Evolutionary conservation across 2,329 filamentous ascomycete genomes (phyloP).

Genomic region (Botrytis medusae): DNA sequence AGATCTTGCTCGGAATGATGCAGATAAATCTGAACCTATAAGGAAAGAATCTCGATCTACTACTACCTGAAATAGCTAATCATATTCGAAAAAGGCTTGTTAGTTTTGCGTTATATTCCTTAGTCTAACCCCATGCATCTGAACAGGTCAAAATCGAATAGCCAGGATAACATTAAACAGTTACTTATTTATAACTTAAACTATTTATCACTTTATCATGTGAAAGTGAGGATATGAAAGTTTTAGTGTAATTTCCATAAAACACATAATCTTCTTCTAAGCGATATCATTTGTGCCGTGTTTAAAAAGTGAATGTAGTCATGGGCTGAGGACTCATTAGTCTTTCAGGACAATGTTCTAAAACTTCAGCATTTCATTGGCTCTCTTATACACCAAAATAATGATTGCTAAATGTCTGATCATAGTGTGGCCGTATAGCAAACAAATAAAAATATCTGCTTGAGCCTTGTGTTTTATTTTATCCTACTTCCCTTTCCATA

Average conservation of each 20-base stretch:
- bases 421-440: neutral
- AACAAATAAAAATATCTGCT: neutral
- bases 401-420: neutral
- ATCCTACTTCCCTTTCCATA: neutral
- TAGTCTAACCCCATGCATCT: neutral
- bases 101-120: no score
- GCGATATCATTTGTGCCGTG: neutral
- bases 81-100: no score
- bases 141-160: neutral
- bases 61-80: neutral
- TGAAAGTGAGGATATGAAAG: neutral
- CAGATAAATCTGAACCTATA: neutral
- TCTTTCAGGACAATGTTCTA: neutral
- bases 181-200: neutral
- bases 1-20: neutral
- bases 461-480: neutral
- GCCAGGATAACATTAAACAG: neutral
- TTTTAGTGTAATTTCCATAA: neutral
- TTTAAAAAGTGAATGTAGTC: neutral
- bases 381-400: neutral
- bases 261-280: neutral
- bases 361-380: neutral
- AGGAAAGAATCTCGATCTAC: neutral
- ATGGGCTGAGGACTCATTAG: neutral
- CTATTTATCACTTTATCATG: fast-evolving